Base-by-base conservation (phyloP, 371 early-diverging fungal genomes). In the Mortierella sp. region DNA sequence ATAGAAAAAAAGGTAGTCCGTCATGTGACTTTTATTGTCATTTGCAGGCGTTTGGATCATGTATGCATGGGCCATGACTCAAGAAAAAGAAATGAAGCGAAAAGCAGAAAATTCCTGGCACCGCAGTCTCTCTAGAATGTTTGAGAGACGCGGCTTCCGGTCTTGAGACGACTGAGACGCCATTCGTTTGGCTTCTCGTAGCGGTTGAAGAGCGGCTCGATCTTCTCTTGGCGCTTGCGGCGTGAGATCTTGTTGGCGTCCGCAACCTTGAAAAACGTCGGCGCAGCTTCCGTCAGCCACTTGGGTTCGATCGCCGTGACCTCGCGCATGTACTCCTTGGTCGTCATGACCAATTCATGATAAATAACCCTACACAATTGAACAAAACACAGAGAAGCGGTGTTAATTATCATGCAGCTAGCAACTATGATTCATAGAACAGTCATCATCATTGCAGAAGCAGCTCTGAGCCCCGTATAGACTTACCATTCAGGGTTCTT, bases 251-350 rank as follows among this genome's bases (percentile, higher is more conserved):
- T 96, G 90, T 96, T 96, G 2, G 96, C 95, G 88, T 99, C 98
- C 13, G 97, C 97, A 44, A 94, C 92, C 84, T 95, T 94, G 93
- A 98, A 99, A 92, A 98, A 99, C 11, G 96, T 97, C 44, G 99
- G 99, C 5, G 99, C 99, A 9, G 96, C 96, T 88, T 99, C 99
- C 16, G 97, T 95, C 57, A 99, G 91, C 99, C 99, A 99, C 81
- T 98, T 97, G 7, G 98, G 97, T 82, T 98, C 98, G 75, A 99
- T 96, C 3, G 97, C 96, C 19, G 98, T 95, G 6, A 97, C 97
- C 89, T 97, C 97, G 72, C 97, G 95, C 98, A 99, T 99, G 84
- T 99, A 99, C 90, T 99, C 99, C 89, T 97, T 98, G 10, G 97
- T 97, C 55, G 99, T 99, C 91, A 98, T 92, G 42, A 99, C 98